These are phyloP conservation scores for Nannochloropsis oceanica DNA, from an alignment of 108 stramenopile species.

Conservation along the genomic window DNA sequence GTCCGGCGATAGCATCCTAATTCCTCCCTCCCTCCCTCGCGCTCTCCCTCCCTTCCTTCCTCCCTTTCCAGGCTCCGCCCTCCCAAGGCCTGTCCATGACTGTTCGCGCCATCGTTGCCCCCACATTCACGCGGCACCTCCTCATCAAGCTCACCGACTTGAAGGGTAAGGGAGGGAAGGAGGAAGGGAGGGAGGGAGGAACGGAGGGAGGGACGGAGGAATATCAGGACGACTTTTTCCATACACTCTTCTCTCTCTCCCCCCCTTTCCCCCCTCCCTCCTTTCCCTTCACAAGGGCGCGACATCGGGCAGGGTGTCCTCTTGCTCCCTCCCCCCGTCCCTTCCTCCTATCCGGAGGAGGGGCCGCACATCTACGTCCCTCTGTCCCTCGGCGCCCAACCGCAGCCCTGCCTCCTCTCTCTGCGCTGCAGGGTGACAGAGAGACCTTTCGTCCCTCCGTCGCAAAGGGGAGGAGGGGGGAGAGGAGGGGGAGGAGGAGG, in stretches of 20 bases:
- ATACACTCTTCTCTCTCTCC: no score
- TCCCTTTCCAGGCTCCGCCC: not conserved
- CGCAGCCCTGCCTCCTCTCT: not conserved
- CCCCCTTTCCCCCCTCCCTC: no score
- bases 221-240: no score
- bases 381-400: not conserved
- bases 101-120: not conserved
- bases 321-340: not conserved
- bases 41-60: not conserved
- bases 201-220: no score
- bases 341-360: not conserved
- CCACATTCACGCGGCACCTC: not conserved
- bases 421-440: not conserved
- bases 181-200: no score
- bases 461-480: not conserved
- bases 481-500: not conserved
- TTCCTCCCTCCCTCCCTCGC: not conserved
- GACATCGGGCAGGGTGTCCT: not conserved
- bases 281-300: not conserved
- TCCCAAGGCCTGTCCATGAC: not conserved
- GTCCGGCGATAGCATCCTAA: not conserved
- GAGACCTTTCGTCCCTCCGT: not conserved
- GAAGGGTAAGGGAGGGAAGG: not conserved
- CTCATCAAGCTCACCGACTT: not conserved
- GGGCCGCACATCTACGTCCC: not conserved